A percentile compares a stretch with the other conserved stretches of the same genome.
Evolutionary conservation across 169 alveolate species (phyloP).

Genomic region (Plasmodium berghei): DNA sequence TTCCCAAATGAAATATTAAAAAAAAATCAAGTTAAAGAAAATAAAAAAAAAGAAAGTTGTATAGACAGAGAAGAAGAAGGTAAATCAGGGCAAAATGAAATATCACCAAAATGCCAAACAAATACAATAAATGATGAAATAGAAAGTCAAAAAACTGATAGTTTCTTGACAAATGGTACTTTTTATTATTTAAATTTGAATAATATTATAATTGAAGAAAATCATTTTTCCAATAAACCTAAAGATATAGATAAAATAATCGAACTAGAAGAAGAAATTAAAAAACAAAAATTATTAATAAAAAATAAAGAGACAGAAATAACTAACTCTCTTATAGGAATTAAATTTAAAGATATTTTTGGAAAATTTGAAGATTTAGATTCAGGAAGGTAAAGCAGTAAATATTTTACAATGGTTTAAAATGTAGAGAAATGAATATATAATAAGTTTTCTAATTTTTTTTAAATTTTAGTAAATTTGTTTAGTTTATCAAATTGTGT

Average conservation of each 20-base stretch:
- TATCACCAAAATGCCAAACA: background rate
- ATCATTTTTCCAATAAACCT: background rate
- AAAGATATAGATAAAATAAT: constrained; percentile 31
- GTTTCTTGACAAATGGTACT: background rate
- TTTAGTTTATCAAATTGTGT: no score
- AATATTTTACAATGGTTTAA: background rate
- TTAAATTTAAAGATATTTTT: constrained; percentile 57
- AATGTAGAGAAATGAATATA: background rate
- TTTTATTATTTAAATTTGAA: background rate
- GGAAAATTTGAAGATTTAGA: constrained; percentile 57
- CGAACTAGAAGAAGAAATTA: constrained; percentile 61
- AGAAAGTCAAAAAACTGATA: no score
- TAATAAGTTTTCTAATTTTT: no score
- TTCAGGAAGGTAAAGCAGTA: background rate
- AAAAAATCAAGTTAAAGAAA: background rate
- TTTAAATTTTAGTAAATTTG: no score
- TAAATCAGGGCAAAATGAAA: background rate
- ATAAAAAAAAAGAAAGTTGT: background rate
- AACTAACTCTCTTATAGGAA: constrained; percentile 59
- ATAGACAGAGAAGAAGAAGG: background rate
- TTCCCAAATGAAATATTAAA: constrained; percentile 3
- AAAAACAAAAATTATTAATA: constrained; percentile 47
- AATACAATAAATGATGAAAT: no score
- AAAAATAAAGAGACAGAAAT: constrained; percentile 56
- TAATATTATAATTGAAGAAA: background rate